These are phyloP conservation scores for Nicotiana rustica DNA, from an alignment of 305 asterid genomes.

Conservation along the genomic window DNA sequence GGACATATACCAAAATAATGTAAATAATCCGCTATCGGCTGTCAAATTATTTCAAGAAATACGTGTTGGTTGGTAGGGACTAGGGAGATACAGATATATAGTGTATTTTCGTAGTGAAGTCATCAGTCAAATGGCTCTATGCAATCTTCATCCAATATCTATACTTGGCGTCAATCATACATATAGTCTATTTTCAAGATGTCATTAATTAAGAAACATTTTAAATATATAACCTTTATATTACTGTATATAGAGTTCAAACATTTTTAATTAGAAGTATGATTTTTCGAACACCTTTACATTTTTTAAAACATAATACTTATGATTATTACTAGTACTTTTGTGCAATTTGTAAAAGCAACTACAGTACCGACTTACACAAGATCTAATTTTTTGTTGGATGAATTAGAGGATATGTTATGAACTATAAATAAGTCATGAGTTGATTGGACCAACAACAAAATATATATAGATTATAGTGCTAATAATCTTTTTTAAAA, in stretches of 20 bases:
- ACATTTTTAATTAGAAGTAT: not conserved
- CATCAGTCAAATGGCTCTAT: conserved; percentile 15
- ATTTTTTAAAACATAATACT: too few relatives aligned
- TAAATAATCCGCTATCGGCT: not conserved
- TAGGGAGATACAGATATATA: not conserved
- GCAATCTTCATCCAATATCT: not conserved
- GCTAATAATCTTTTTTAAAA: not conserved
- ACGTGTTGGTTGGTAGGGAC: conserved; percentile 15
- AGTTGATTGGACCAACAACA: conserved; percentile 16
- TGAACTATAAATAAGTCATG: not conserved
- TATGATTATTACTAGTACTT: not conserved
- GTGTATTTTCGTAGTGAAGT: not conserved
- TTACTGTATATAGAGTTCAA: not conserved
- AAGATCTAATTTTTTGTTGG: not conserved
- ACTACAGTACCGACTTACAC: not conserved
- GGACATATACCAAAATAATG: conserved; percentile 14
- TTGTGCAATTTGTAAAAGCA: not conserved
- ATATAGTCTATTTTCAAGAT: not conserved
- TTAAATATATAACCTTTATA: not conserved
- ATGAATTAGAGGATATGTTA: not conserved
- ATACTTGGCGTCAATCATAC: not conserved
- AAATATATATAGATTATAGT: not conserved
- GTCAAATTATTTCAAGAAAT: not conserved
- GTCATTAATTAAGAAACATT: not conserved
- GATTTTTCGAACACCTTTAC: not conserved